Base-by-base conservation (phyloP, 1,284 basidiomycete genomes). In the Gymnopus androsaceus region DNA sequence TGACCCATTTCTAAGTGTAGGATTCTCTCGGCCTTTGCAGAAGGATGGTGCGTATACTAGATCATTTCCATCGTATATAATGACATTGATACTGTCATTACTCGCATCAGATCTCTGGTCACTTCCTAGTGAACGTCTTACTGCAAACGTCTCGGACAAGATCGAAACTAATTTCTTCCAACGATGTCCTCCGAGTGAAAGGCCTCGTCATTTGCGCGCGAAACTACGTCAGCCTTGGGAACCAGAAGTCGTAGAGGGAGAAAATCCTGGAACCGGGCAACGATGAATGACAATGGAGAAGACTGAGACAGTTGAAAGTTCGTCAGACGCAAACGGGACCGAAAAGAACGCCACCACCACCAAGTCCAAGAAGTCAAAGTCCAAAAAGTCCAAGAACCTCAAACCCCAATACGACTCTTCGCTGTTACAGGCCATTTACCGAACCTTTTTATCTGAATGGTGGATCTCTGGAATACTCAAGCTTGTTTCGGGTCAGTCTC, bases 401-500 rank as follows among this genome's bases (percentile, higher is more conserved):
- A 62, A 74, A 55, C 59, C 66, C 9, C 63, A 69, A 44, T 80
- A 83, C 60, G 84, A 87, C 59, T 73, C 77, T 19, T 85, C 82
- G 9, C 69, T 91, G n/a, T 72, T 83, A 51, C 75, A 73, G 59
- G 85, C 88, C 2, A 64, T 92, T 4, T 74, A 82, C 56, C 69
- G 71, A 11, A 81, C 82, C 1, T 87, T 87, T 66, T 19, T 78
- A 57, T 71, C 68, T 44, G 73, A 75, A 7, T 82, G 85, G 64
- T 86, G 81, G 81, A 64, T 66, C 3, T 76, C 80, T 17, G 83
- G 85, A 0, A 19, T 81, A 5, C 68, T 88, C 61, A 84, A 83
- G 60, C 65, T 88, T 1, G 58, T 75, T 30, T 75, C 78, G 23
- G 83, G 85, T 83, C 51, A 9, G 75, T 66, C 27, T 37, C n/a